Evolutionary conservation across 2,329 filamentous ascomycete genomes (phyloP), one percentile per base, ranked within the genome.

Genomic region (Nemania sp.): DNA sequence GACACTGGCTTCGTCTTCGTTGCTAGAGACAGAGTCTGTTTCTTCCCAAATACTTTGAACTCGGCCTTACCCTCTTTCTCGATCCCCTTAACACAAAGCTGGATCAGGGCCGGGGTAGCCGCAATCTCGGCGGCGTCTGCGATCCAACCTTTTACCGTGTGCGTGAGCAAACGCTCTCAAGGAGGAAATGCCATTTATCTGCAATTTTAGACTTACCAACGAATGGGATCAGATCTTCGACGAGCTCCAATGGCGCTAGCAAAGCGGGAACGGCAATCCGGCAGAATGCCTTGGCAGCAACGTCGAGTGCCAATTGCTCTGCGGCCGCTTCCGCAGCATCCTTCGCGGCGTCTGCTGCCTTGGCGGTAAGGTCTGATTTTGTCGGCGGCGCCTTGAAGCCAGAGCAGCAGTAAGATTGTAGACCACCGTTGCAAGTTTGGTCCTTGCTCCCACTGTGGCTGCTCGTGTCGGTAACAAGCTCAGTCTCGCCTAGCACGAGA

Each of bases 21-120:
- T 29, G 25, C 25, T 29, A 29, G 7, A 29, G 4, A 4, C 4
- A 29, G 25, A 29, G 25, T 29, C 25, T 53, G 37, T 13, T 42
- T 51, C 13, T 65, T 58, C 13, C 32, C 55, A 25, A 60, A 58
- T 2, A 52, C 55, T 13, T 53, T 58, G 48, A 58, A 58, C 21
- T 40, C 55, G 20, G 63, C 51, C 49, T 73, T 71, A 18, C 74
- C 73, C 43, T 64, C 70, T 56, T 76, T 76, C 51, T 69, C 73
- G 12, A 76, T 68, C 4, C 66, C 73, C 48, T 76, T 74, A 29
- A 66, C 64, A 42, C 72, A 76, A 7, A 67, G 52, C 10, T 71
- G 42, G 20, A 72, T 71, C 11, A 76, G 58, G 2, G 71, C 74
- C 13, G 63, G 63, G 0, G 55, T 65, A 4, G 63, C 63, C 0